Conservation (phyloP, 305 asterid species). For the Fraxinus angustifolia region DNA sequence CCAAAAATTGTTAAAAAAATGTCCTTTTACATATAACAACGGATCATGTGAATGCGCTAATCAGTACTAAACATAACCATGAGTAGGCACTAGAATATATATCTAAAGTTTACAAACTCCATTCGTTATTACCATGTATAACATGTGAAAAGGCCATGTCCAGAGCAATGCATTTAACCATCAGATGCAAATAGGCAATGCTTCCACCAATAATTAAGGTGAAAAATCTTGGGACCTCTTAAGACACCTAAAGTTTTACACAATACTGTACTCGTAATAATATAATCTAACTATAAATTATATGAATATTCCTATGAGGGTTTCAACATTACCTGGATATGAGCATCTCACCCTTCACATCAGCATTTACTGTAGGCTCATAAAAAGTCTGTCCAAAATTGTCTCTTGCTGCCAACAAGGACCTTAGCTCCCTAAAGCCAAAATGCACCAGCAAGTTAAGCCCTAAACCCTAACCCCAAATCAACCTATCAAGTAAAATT, state of each 20-base stretch:
- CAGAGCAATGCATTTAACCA: neutral
- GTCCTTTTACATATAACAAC: constrained; percentile 36
- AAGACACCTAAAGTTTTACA: constrained; percentile 12
- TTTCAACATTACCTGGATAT: constrained; percentile 53
- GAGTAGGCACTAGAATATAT: constrained; percentile 21
- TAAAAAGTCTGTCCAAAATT: too few species aligned
- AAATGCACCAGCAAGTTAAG: too few species aligned
- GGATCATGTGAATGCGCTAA: neutral
- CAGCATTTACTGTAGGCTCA: constrained; percentile 41
- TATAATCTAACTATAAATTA: neutral
- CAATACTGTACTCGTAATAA: neutral
- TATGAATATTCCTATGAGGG: constrained; percentile 10
- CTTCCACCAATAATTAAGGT: neutral
- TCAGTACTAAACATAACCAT: constrained; percentile 4
- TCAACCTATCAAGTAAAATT: too few species aligned
- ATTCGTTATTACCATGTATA: neutral
- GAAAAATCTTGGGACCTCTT: neutral
- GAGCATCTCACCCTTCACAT: constrained; percentile 76
- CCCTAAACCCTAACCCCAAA: too few species aligned
- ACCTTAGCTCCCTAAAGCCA: constrained; percentile 87
- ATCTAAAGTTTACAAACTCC: neutral
- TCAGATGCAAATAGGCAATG: neutral
- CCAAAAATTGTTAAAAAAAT: neutral
- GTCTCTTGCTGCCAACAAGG: constrained; percentile 50
- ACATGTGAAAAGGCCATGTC: neutral